Conservation (phyloP, 2,329 filamentous ascomycete genomes). For the Ascochyta clinopodiicola region DNA sequence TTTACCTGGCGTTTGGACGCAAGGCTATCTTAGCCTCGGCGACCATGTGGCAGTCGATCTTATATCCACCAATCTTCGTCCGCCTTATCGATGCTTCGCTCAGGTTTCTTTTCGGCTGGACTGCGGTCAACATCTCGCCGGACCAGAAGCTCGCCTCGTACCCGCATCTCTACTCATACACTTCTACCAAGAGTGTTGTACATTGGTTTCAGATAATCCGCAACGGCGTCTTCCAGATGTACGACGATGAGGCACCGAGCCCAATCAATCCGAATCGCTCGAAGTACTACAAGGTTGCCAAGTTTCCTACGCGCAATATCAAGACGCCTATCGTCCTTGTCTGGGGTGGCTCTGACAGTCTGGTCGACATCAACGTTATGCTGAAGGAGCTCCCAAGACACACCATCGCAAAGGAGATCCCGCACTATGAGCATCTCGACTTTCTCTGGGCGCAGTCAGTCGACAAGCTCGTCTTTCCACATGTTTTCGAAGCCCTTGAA, state of each 20-base stretch:
- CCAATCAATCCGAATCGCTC: conserved; percentile 73
- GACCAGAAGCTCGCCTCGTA: conserved; percentile 95
- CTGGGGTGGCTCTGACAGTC: conserved; percentile 90
- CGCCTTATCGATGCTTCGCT: conserved; percentile 84
- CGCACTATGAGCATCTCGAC: conserved; percentile 95
- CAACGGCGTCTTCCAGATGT: conserved; percentile 97
- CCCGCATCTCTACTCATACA: conserved; percentile 94
- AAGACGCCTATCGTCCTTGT: conserved; percentile 92
- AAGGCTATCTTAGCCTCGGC: conserved; percentile 90
- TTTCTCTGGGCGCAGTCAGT: conserved; percentile 94
- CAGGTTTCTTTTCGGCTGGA: conserved; percentile 88
- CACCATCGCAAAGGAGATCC: conserved; percentile 84
- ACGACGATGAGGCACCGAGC: conserved; percentile 89
- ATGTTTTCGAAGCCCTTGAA: conserved; percentile 88
- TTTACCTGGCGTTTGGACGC: conserved; percentile 91
- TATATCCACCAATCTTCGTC: conserved; percentile 94
- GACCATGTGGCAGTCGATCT: conserved; percentile 95
- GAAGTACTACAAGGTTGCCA: conserved; percentile 95
- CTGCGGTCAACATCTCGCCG: conserved; percentile 78
- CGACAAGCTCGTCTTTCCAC: conserved; percentile 81
- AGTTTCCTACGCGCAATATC: conserved; percentile 96
- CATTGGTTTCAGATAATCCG: conserved; percentile 99
- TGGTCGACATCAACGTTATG: conserved; percentile 95
- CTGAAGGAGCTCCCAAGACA: conserved; percentile 82
- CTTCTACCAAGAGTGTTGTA: conserved; percentile 94